Base-by-base conservation (phyloP, 352 stramenopile genomes). In the Phytophthora pseudosyringae region DNA sequence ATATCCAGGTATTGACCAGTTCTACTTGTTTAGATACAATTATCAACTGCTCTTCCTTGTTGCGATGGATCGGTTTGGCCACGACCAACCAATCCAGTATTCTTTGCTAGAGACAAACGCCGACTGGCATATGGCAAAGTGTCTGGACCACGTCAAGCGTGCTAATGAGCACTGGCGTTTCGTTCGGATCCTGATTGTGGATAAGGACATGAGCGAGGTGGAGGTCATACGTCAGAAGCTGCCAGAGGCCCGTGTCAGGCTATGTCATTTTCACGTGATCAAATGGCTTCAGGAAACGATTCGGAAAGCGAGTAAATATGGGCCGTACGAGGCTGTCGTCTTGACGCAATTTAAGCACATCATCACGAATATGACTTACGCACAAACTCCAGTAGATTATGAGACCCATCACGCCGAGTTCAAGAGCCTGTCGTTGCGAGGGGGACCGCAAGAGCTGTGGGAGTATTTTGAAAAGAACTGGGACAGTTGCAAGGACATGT, bases 131-230 rank as follows among this genome's bases (percentile, higher is more conserved):
- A 67, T 67, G 48, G 10, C 31, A 0, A 59, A 60, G 26, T 18
- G 13, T 12, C 26, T 67, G 11, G 48, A 54, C 1, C 13, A 60
- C 6, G 54, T 60, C n/a, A 67, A 67, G 33, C 31, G 39, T 5
- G 39, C 48, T 16, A 67, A 67, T 5, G 31, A 67, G 5, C 31
- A 67, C 8, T 65, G 39, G 47, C 46, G 57, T 0, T 59, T 67
- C 3, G 40, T 67, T 1, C 33, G 39, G 4, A 60, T 67, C 5
- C 33, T 53, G 0, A 66, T 53, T 21, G 58, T 49, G 1, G 47
- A 59, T 12, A 65, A 65, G 21, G 58, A 65, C 15, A 53, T 59
- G 46, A 3, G 32, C 5, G 58, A 54, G 4, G 39, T 49, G 1
- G 36, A 53, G 0, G 28, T 58, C 1, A 46, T 65, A 1, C 7